phyloP scores from a whole-genome alignment of 2,329 filamentous ascomycete genomes.

The Aciculosporium take region DNA sequence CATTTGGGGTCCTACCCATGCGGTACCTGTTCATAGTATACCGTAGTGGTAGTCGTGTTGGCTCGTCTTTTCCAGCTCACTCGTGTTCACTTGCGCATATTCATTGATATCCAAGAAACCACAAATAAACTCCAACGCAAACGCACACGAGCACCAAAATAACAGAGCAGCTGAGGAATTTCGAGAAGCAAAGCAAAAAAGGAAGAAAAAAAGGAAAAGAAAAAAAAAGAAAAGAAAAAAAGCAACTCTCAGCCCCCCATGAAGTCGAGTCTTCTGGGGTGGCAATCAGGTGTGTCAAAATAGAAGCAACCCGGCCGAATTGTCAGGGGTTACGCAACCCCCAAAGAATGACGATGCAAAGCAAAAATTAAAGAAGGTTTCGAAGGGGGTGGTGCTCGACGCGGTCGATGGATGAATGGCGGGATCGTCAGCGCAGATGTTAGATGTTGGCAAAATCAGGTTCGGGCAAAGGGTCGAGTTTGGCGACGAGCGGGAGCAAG shows the following conservation, averaged over 20 bases:
- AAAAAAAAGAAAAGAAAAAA: constrained; percentile 2
- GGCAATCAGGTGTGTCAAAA: background rate
- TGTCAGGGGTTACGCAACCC: background rate
- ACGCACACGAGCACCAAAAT: background rate
- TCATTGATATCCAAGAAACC: constrained; percentile 12
- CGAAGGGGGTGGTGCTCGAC: background rate
- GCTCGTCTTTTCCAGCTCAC: constrained; percentile 3
- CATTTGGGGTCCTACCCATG: constrained; percentile 20
- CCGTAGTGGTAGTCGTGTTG: constrained; percentile 1
- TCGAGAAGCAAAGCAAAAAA: too few species aligned
- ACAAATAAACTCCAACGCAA: background rate
- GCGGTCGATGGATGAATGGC: background rate
- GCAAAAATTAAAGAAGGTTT: background rate
- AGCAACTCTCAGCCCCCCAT: constrained; percentile 5
- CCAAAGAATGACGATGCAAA: background rate
- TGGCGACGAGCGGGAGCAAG: background rate
- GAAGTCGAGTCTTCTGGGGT: background rate
- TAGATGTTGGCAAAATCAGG: background rate
- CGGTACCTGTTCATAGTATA: constrained; percentile 26
- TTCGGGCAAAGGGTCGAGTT: background rate
- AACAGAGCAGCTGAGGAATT: background rate
- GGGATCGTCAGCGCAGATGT: background rate
- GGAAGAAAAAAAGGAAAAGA: constrained; percentile 3
- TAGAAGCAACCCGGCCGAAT: background rate
- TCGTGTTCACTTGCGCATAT: constrained; percentile 8